Conservation (phyloP, 208 protist species). For the Phytomonas sp. region DNA sequence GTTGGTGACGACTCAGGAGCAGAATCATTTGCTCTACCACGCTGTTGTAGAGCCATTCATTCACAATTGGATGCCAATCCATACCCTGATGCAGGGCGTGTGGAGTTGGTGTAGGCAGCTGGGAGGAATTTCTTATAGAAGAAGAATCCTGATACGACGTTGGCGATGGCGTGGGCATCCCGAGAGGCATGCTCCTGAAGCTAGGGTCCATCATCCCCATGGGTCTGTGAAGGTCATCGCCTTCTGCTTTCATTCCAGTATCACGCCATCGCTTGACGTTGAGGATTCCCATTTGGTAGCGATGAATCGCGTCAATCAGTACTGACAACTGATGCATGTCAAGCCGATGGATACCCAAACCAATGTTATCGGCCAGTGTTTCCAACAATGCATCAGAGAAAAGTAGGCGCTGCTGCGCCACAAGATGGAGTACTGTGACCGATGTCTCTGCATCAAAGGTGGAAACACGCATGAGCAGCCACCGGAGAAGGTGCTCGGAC, state of each 20-base stretch:
- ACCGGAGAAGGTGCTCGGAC: slow-evolving; percentile 23
- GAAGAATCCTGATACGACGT: background rate
- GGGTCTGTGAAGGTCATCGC: background rate
- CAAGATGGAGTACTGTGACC: slow-evolving; percentile 43
- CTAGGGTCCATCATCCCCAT: background rate
- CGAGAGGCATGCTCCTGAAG: background rate
- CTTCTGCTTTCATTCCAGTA: background rate
- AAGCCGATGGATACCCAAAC: slow-evolving; percentile 12
- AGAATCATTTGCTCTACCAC: slow-evolving; percentile 22
- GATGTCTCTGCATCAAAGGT: slow-evolving; percentile 21
- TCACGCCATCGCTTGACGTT: slow-evolving; percentile 6
- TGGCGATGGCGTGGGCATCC: background rate
- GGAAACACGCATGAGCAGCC: slow-evolving; percentile 25
- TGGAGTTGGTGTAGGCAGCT: background rate
- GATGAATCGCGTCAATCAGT: slow-evolving; percentile 45
- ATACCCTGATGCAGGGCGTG: background rate
- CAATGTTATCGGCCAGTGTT: slow-evolving; percentile 60
- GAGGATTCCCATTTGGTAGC: slow-evolving; percentile 26
- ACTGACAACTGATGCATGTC: slow-evolving; percentile 14
- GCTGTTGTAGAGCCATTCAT: slow-evolving; percentile 24
- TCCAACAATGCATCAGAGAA: slow-evolving; percentile 32
- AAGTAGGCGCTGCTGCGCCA: slow-evolving; percentile 41
- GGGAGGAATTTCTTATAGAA: background rate
- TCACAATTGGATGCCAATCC: slow-evolving; percentile 30
- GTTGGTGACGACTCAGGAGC: slow-evolving; percentile 7